Percentiles rank a stretch among this genome's conserved stretches.
Conservation (phyloP, 192 early-diverging fungal species). For the Linnemannia elongata region DNA sequence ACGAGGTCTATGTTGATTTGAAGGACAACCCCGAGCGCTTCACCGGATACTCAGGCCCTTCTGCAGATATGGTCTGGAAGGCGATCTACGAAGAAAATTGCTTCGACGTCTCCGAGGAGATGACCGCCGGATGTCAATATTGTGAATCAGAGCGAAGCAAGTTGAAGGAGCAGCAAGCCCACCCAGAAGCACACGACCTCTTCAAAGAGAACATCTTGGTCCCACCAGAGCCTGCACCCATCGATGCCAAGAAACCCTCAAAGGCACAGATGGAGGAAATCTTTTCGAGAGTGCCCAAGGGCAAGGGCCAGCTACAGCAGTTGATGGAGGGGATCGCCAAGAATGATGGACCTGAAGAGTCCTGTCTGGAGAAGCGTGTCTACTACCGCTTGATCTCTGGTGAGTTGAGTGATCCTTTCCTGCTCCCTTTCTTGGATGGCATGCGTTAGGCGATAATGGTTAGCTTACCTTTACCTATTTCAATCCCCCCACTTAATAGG, state of each 20-base stretch:
- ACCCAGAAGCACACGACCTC: conserved; percentile 1
- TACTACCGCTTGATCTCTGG: conserved; percentile 82
- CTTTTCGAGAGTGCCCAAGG: conserved; percentile 34
- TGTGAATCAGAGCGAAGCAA: conserved; percentile 37
- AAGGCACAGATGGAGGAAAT: conserved; percentile 43
- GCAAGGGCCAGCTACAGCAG: conserved; percentile 37
- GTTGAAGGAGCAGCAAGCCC: conserved; percentile 5
- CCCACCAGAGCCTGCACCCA: conserved; percentile 49
- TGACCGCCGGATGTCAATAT: conserved; percentile 60
- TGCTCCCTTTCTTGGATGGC: neutral
- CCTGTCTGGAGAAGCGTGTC: conserved; percentile 87
- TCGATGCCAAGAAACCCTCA: conserved; percentile 25
- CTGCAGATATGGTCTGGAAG: conserved; percentile 91
- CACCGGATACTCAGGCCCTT: conserved; percentile 94
- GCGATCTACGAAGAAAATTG: conserved; percentile 99
- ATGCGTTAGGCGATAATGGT: neutral
- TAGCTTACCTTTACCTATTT: neutral
- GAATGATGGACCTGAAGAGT: conserved; percentile 58
- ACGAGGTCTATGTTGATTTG: conserved; percentile 91
- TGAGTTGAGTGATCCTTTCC: neutral
- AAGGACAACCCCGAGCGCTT: conserved; percentile 95
- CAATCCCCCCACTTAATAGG: conserved; percentile 47
- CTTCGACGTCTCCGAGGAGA: conserved; percentile 79
- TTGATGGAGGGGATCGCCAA: conserved; percentile 37
- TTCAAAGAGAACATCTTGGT: conserved; percentile 25